Base-by-base conservation (phyloP, 495 filamentous ascomycete species). In the Penicillium canariense region DNA sequence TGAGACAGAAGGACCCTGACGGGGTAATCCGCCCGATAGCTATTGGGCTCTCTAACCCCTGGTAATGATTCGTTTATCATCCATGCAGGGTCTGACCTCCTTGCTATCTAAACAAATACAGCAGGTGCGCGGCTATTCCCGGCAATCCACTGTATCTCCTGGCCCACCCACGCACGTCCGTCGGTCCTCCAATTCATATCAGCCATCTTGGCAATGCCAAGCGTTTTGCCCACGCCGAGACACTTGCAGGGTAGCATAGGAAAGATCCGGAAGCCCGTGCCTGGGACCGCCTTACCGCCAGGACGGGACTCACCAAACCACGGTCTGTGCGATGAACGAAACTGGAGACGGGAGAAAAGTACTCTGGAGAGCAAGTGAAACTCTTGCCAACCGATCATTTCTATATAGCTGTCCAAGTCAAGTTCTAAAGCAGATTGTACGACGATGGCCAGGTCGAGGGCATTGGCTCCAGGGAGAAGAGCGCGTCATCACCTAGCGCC, bases 401-500 rank as follows among this genome's bases (percentile, higher is more conserved):
- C 18, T 39, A 22, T n/a, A n/a, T n/a, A n/a, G n/a, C 52, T 38
- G 9, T 44, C 22, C 20, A 18, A n/a, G n/a, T 2, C 6, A 3
- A 15, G 0, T 9, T 14, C 50, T 32, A 64, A 0, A 63, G 58
- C 17, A 65, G 43, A 52, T 54, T 58, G 20, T 53, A 59, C 3
- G 39, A 22, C 0, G 60, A 54, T 14, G 65, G 40, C 64, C 63
- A 70, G 31, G 50, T 48, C 3, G 51, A 39, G 6, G 57, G 47
- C 14, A 65, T 58, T 5, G 56, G 52, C 22, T 68, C 71, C 9
- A 63, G 23, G 0, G 63, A 63, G 34, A 72, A 63, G 4, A 73
- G 40, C 8, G 50, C 56, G 34, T 73, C 69, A 30, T 69, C 70
- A 3, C 58, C 60, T 17, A 76, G 31, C 3, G 72, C 72, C 73